Conservation (phyloP, 495 filamentous ascomycete genomes). For the Aspergillus sparsus region DNA sequence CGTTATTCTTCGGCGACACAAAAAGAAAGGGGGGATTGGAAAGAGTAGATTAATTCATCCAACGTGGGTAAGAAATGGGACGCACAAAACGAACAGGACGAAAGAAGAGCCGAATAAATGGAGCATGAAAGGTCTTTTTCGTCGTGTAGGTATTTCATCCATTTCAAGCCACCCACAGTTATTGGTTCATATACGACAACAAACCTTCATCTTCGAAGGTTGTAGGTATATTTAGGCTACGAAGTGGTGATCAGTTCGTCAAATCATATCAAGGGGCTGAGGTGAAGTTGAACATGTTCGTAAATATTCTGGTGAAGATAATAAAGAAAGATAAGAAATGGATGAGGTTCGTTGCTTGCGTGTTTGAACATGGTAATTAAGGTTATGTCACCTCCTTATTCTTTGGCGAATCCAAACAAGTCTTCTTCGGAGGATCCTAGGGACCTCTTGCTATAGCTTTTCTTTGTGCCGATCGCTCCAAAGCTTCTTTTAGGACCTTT, state of each 20-base stretch:
- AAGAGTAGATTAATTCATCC: constrained; percentile 4
- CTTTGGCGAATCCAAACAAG: constrained; percentile 15
- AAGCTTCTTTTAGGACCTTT: constrained; percentile 12
- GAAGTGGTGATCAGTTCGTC: constrained; percentile 13
- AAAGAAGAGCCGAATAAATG: constrained; percentile 7
- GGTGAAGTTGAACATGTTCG: background rate
- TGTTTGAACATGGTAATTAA: background rate
- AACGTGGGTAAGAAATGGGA: constrained; percentile 3
- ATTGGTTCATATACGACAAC: constrained; percentile 17
- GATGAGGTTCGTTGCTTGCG: constrained; percentile 5
- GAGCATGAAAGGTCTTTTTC: constrained; percentile 7
- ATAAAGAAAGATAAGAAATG: constrained; percentile 14
- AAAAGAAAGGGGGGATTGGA: background rate
- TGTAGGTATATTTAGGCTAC: constrained; percentile 24
- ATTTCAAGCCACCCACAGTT: constrained; percentile 12
- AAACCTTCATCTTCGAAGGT: constrained; percentile 8
- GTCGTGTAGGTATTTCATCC: constrained; percentile 4
- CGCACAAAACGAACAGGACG: background rate
- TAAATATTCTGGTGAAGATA: constrained; percentile 5
- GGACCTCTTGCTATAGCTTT: constrained; percentile 19
- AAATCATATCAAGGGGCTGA: constrained; percentile 8
- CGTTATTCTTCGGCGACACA: constrained; percentile 4
- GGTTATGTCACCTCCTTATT: constrained; percentile 2
- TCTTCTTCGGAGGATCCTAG: constrained; percentile 24
- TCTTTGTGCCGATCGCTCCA: constrained; percentile 23